phyloP scores from a whole-genome alignment of 495 filamentous ascomycete genomes.

The Penicillium malachiteum region DNA sequence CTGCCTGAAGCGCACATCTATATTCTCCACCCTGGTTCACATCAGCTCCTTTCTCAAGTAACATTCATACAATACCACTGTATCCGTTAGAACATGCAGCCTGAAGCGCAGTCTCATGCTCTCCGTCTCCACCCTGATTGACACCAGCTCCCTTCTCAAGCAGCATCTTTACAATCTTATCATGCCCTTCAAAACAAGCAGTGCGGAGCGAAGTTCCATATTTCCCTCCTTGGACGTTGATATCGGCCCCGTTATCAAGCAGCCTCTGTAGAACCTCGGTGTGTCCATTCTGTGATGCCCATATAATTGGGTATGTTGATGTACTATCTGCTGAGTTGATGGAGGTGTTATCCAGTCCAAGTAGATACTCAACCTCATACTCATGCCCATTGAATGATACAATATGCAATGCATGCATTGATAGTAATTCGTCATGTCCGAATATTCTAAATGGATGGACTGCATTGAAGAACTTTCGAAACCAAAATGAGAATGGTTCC shows the following conservation, averaged over 20 bases:
- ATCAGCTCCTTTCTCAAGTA: background rate
- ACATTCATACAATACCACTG: background rate
- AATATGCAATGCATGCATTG: slow-evolving; percentile 13
- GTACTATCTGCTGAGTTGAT: background rate
- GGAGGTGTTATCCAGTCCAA: background rate
- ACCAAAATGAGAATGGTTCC: slow-evolving; percentile 15
- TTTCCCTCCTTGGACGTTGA: too few relatives aligned
- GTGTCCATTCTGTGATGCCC: too few relatives aligned
- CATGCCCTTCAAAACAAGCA: too few relatives aligned
- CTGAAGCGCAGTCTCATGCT: background rate
- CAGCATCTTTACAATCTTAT: too few relatives aligned
- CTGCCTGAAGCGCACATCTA: slow-evolving; percentile 2
- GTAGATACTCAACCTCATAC: background rate
- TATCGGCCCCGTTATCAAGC: too few relatives aligned
- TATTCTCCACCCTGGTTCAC: background rate
- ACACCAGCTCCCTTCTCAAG: too few relatives aligned
- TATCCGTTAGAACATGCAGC: slow-evolving; percentile 23
- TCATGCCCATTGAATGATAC: slow-evolving; percentile 21
- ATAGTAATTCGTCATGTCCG: background rate
- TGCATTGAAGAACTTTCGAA: slow-evolving; percentile 16
- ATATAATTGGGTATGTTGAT: too few relatives aligned
- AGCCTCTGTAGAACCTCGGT: too few relatives aligned
- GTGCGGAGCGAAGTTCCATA: too few relatives aligned
- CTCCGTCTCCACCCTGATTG: too few relatives aligned
- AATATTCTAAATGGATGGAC: too few relatives aligned